These are phyloP conservation scores for Themeda triandra DNA, from an alignment of 176 grass and related monocot species.

Conservation along the genomic window DNA sequence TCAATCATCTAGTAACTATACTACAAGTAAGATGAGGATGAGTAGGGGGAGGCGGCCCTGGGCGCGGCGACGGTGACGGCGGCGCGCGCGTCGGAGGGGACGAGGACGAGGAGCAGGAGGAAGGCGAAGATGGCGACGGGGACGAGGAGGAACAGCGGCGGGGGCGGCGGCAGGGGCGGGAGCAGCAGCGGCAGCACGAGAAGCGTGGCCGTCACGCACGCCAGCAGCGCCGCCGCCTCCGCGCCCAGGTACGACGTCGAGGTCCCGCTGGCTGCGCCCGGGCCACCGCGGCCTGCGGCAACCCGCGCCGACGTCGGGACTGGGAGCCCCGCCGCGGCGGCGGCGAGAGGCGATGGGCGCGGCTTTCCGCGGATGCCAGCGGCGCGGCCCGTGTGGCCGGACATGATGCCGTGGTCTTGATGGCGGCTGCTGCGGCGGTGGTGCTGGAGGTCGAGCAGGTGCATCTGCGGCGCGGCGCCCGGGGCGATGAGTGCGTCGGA, in stretches of 20 bases:
- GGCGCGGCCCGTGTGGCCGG: no score
- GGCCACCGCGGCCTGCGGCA: no score
- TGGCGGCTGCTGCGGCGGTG: no score
- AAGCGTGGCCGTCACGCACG: constrained; percentile 35
- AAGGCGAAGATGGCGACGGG: constrained; percentile 51
- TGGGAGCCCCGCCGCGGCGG: no score
- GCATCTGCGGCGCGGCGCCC: neutral
- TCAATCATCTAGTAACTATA: neutral
- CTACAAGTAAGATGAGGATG: neutral
- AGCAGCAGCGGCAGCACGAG: constrained; percentile 42
- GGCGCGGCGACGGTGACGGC: neutral
- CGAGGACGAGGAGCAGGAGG: constrained; percentile 18
- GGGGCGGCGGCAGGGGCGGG: constrained; percentile 39
- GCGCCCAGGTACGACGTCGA: neutral
- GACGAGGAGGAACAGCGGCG: constrained; percentile 28
- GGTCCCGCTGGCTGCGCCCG: neutral
- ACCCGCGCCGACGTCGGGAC: neutral
- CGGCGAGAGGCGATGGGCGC: no score
- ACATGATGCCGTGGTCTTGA: neutral
- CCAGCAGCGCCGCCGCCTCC: constrained; percentile 37
- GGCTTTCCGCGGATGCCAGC: neutral
- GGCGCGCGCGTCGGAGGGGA: constrained; percentile 35
- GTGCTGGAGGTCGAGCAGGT: neutral
- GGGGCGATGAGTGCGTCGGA: no score
- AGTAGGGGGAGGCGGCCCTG: no score